Base-by-base conservation (phyloP, 164 flowering plant species). In the Houttuynia cordata region DNA sequence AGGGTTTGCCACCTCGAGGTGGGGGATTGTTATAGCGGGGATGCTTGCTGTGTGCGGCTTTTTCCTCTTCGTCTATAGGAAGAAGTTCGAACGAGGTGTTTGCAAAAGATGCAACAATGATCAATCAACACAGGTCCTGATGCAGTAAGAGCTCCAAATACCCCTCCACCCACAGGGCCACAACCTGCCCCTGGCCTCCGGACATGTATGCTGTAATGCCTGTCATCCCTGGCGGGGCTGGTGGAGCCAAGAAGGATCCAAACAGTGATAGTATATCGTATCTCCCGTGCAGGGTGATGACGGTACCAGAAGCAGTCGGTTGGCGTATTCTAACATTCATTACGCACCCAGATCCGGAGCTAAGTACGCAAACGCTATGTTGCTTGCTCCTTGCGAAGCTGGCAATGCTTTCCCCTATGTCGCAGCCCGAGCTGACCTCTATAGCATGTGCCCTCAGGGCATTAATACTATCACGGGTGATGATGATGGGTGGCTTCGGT, bases 81-180 rank as follows among this genome's bases (percentile, higher is more conserved):
- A 87, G 77, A 4, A 90, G 86, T 65, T 89, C 94, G 39, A 87
- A 85, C 3, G 92, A 76, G 0, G 92, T 92, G 57, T 84, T 84
- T 83, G 83, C 77, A 79, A 90, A 90, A 0, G 97, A 79, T 0
- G 95, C 88, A 8, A 90, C 95, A 92, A 90, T 85, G 75, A 90
- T 73, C 66, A 87, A 90, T 73, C 66, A 87, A 84, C 30, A 90
- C 97, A 22, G 95, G 92, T 3, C 97, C 95, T 0, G 95, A 78
- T 41, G 95, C 95, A 45, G 87, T 75, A n/a, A 90, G 85, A 9
- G 92, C 69, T n/a, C 97, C 95, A 10, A 83, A 88, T 24, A 87
- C 92, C 30, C 68, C 9, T 82, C 90, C 34, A 87, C 92, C 30
- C 68, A 71, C 23, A 92, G 90, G 7, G 95, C 97, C 21, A 85